Percentiles rank a stretch among this genome's conserved stretches.
phyloP scores from a whole-genome alignment of 345 rosid species.

The Arabis alpina region DNA sequence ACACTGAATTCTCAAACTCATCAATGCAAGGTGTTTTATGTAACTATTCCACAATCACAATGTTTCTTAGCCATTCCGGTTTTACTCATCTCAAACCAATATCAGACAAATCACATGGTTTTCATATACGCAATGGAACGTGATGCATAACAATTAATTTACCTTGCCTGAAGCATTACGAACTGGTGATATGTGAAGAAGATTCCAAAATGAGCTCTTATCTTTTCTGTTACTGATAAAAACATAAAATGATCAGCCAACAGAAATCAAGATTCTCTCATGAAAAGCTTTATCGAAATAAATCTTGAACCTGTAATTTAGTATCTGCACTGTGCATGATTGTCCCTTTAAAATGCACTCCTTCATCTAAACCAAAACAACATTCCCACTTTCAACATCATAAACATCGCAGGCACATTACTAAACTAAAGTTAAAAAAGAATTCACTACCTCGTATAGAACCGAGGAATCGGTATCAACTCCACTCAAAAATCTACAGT shows the following conservation, averaged over 20 bases:
- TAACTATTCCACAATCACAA: neutral
- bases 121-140: too few species aligned
- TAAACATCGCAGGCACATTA: too few species aligned
- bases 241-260: constrained; percentile 29
- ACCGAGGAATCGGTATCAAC: constrained; percentile 66
- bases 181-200: constrained; percentile 89
- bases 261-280: constrained; percentile 33
- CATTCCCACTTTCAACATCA: too few species aligned
- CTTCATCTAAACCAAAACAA: constrained; percentile 58
- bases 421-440: neutral
- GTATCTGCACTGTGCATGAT: constrained; percentile 91
- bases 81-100: too few species aligned
- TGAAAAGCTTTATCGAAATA: constrained; percentile 2
- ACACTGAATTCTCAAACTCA: neutral
- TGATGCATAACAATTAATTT: neutral
- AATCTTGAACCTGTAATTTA: constrained; percentile 85
- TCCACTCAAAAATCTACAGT: constrained; percentile 72
- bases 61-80: neutral
- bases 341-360: constrained; percentile 64
- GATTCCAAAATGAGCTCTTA: constrained; percentile 80
- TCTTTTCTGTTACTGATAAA: constrained; percentile 68
- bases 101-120: too few species aligned
- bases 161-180: constrained; percentile 98
- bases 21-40: neutral
- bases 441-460: constrained; percentile 54